Evolutionary conservation across 1,284 basidiomycete species (phyloP).

Genomic region (Mixia osmundae): DNA sequence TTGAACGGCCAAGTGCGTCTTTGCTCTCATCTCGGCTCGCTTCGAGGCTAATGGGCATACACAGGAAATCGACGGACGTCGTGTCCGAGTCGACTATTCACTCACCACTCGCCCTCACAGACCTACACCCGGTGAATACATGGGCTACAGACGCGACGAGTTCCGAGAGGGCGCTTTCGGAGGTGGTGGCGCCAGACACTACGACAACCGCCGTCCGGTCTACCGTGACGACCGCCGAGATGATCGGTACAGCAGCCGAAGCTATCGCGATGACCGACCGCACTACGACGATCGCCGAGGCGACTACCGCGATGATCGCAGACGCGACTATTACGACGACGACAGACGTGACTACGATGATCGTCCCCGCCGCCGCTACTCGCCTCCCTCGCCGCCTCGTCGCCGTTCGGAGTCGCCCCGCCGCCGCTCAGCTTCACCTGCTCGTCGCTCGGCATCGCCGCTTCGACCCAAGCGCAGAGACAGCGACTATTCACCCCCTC

Average conservation of each 20-base stretch:
- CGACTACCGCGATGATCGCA: conserved; percentile 13
- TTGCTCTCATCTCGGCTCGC: neutral
- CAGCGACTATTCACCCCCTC: no score
- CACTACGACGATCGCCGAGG: conserved; percentile 29
- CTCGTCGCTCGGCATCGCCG: no score
- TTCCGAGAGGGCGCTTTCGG: conserved; percentile 9
- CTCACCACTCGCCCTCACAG: conserved; percentile 80
- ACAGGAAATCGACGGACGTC: conserved; percentile 77
- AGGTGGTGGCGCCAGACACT: neutral
- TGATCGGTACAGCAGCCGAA: conserved; percentile 2
- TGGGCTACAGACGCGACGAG: conserved; percentile 55
- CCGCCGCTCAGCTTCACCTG: neutral
- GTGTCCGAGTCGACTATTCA: conserved; percentile 90
- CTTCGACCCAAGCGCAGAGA: no score
- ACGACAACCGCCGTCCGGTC: conserved; percentile 2
- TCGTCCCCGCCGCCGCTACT: conserved; percentile 14
- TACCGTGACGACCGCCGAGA: no score
- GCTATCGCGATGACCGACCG: conserved; percentile 26
- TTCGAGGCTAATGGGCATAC: neutral
- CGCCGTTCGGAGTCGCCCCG: neutral
- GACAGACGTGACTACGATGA: conserved; percentile 23
- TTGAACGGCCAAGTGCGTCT: conserved; percentile 66
- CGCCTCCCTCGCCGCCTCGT: conserved; percentile 3
- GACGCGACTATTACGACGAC: conserved; percentile 14
- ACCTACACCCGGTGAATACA: conserved; percentile 93